Conservation (phyloP, 352 stramenopile genomes). For the Phytophthora fragariae region DNA sequence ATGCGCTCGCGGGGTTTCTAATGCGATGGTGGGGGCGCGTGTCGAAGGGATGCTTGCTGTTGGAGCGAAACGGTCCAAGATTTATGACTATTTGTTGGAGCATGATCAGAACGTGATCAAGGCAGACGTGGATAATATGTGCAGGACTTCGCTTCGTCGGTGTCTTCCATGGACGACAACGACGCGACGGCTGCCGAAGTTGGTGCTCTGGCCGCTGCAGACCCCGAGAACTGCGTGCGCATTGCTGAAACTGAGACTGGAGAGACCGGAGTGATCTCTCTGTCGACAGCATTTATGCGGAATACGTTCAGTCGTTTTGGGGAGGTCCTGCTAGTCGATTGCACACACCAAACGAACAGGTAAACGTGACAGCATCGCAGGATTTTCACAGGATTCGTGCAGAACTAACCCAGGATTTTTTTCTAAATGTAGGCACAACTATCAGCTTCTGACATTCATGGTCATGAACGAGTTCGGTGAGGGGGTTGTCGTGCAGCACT, state of each 20-base stretch:
- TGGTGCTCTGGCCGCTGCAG: background rate
- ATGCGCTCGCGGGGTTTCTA: background rate
- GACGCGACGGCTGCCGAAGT: conserved; percentile 3
- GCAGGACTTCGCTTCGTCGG: background rate
- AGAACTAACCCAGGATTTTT: too few species aligned
- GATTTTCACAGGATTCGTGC: too few species aligned
- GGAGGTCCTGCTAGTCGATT: conserved; percentile 19
- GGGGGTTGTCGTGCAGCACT: conserved; percentile 15
- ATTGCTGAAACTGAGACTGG: background rate
- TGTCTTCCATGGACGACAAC: conserved; percentile 7
- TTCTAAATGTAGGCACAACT: conserved; percentile 21
- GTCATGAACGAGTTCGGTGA: conserved; percentile 28
- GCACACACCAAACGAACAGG: conserved; percentile 26
- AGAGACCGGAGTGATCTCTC: conserved; percentile 18
- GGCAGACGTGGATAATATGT: conserved; percentile 15
- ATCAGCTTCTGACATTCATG: conserved; percentile 27
- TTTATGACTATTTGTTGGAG: conserved; percentile 27
- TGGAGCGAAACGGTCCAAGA: conserved; percentile 7
- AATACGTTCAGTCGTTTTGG: conserved; percentile 18
- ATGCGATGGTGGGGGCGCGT: background rate
- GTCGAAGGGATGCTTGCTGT: conserved; percentile 14
- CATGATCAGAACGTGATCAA: conserved; percentile 30
- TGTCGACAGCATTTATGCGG: background rate
- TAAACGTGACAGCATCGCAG: background rate
- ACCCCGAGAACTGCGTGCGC: background rate